Evolutionary conservation across 768 basidiomycete species (phyloP).

Genomic region (Mycena indigotica): DNA sequence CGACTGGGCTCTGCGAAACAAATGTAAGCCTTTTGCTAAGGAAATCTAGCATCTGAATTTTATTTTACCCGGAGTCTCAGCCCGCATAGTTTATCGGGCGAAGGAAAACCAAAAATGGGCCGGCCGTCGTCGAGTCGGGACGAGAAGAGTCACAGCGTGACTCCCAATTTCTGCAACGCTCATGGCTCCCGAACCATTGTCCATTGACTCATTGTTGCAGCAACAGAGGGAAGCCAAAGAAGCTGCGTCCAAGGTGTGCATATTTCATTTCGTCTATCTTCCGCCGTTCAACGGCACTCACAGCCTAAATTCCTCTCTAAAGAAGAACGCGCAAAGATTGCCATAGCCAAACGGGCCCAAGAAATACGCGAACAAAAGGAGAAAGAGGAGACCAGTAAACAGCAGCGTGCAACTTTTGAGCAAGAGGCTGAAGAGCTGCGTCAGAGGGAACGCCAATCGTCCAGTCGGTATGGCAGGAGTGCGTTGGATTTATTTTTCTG

Average conservation of each 20-base stretch:
- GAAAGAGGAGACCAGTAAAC: constrained; percentile 58
- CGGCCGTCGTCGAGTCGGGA: neutral
- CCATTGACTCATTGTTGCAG: constrained; percentile 83
- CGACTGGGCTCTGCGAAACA: constrained; percentile 56
- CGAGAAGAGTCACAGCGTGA: neutral
- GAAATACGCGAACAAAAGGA: constrained; percentile 78
- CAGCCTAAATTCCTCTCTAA: constrained; percentile 95
- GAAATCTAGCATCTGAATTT: neutral
- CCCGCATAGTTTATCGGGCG: neutral
- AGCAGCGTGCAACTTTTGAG: constrained; percentile 74
- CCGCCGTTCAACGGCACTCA: constrained; percentile 18
- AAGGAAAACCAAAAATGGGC: neutral
- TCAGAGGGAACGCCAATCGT: constrained; percentile 49
- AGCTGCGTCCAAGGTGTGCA: constrained; percentile 81
- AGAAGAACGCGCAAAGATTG: constrained; percentile 86
- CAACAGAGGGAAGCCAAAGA: constrained; percentile 90
- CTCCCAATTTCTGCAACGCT: constrained; percentile 13
- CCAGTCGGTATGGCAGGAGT: constrained; percentile 41
- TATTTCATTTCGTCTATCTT: neutral
- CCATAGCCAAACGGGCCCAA: constrained; percentile 82
- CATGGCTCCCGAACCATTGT: constrained; percentile 75
- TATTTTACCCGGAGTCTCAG: neutral
- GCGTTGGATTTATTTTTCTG: constrained; percentile 29
- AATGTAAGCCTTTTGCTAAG: too few species aligned
- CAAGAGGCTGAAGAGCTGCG: constrained; percentile 70